These are phyloP conservation scores for Pestalotiopsis sp. DNA, from an alignment of 2,329 filamentous ascomycete species.

Conservation along the genomic window DNA sequence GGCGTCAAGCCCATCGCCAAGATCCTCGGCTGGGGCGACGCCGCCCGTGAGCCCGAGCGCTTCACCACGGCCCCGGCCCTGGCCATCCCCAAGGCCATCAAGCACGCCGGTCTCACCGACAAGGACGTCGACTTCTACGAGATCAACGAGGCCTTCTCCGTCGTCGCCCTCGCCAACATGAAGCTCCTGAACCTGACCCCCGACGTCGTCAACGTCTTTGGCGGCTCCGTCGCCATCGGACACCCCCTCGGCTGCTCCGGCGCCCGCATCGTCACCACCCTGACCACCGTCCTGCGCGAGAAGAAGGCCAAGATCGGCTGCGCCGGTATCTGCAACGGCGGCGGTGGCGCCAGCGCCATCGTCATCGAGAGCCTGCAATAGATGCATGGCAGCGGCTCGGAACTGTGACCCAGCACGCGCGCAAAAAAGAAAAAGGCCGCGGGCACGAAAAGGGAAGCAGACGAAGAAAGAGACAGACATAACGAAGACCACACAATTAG, in stretches of 20 bases:
- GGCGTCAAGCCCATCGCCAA: constrained; percentile 90
- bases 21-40: constrained; percentile 97
- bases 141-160: constrained; percentile 99
- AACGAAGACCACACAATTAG: background rate
- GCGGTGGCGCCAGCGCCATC: constrained; percentile 90
- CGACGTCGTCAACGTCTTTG: constrained; percentile 93
- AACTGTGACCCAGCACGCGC: background rate
- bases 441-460: background rate
- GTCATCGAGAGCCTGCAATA: constrained; percentile 78
- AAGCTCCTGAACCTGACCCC: constrained; percentile 81
- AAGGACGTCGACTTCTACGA: constrained; percentile 89
- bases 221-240: constrained; percentile 92
- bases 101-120: constrained; percentile 83
- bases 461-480: background rate
- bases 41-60: constrained; percentile 86
- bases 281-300: constrained; percentile 85
- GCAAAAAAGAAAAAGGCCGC: background rate
- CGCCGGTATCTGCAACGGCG: constrained; percentile 97
- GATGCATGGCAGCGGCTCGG: constrained; percentile 12
- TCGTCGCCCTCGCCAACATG: constrained; percentile 94
- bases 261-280: constrained; percentile 88
- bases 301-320: constrained; percentile 93
- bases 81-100: constrained; percentile 95
- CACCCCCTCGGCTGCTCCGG: constrained; percentile 94
- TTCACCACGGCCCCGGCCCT: constrained; percentile 95